These are phyloP conservation scores for Xerocomellus amylosporus DNA, from an alignment of 768 basidiomycete genomes.

Conservation along the genomic window DNA sequence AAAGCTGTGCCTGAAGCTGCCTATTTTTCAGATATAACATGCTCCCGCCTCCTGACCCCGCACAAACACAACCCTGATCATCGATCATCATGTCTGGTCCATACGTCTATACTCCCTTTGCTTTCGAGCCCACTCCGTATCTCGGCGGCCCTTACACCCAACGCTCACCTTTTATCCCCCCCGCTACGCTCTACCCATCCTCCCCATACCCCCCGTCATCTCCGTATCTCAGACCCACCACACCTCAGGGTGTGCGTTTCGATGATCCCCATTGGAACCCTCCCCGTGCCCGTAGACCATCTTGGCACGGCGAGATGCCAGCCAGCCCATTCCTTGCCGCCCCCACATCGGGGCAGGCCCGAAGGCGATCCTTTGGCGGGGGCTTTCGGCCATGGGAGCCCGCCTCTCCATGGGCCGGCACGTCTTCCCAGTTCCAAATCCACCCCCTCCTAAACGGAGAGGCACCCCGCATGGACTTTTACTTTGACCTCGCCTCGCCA, in stretches of 20 bases:
- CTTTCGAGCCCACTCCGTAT: constrained; percentile 37
- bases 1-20: constrained; percentile 14
- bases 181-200: constrained; percentile 33
- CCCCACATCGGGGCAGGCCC: constrained; percentile 9
- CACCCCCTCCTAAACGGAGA: constrained; percentile 48
- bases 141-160: constrained; percentile 33
- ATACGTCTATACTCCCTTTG: constrained; percentile 41
- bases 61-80: neutral
- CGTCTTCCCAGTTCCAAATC: constrained; percentile 28
- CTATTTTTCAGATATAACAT: constrained; percentile 21
- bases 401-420: constrained; percentile 23
- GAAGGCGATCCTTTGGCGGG: constrained; percentile 32
- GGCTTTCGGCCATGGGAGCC: constrained; percentile 19
- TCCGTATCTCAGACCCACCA: constrained; percentile 31
- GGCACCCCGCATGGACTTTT: constrained; percentile 40
- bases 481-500: constrained; percentile 55
- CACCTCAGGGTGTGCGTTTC: constrained; percentile 25
- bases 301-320: constrained; percentile 40
- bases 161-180: constrained; percentile 46
- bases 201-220: constrained; percentile 36
- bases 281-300: constrained; percentile 39
- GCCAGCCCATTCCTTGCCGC: constrained; percentile 25
- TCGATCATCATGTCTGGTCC: constrained; percentile 38
- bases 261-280: constrained; percentile 23
- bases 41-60: neutral